Conservation (phyloP, 2,329 filamentous ascomycete species). For the Botryotinia globosa region DNA sequence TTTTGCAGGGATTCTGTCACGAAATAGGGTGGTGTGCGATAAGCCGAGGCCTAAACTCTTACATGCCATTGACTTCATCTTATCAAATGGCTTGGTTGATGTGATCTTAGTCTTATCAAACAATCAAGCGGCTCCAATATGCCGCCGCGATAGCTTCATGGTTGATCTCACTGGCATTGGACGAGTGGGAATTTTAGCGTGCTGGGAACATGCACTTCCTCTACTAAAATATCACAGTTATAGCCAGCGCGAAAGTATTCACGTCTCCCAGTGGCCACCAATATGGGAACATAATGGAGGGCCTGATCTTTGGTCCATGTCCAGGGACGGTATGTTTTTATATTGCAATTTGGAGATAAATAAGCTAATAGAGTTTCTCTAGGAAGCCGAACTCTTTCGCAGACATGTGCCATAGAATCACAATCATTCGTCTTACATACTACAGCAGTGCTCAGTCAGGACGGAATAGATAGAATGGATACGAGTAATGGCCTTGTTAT, state of each 20-base stretch:
- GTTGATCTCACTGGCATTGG: constrained; percentile 48
- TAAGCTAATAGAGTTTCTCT: neutral
- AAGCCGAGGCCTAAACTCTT: too few species aligned
- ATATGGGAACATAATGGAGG: constrained; percentile 50
- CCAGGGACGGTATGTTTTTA: constrained; percentile 30
- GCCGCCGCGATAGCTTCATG: neutral
- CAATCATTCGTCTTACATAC: constrained; percentile 55
- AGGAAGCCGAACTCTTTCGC: constrained; percentile 48
- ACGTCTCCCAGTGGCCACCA: constrained; percentile 54
- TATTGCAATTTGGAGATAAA: neutral
- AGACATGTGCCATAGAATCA: constrained; percentile 56
- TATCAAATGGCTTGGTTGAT: neutral
- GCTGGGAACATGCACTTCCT: constrained; percentile 52
- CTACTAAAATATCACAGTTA: constrained; percentile 51
- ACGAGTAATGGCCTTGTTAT: constrained; percentile 34
- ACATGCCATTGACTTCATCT: neutral
- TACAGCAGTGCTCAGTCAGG: constrained; percentile 50
- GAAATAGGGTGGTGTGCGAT: too few species aligned
- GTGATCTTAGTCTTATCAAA: neutral
- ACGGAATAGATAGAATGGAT: neutral
- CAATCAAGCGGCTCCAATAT: neutral
- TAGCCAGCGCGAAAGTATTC: constrained; percentile 50
- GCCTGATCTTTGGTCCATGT: constrained; percentile 29
- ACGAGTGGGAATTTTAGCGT: constrained; percentile 52
- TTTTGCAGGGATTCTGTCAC: too few species aligned